Conservation (phyloP, 2,329 filamentous ascomycete species). For the Westerdykella ornata region DNA sequence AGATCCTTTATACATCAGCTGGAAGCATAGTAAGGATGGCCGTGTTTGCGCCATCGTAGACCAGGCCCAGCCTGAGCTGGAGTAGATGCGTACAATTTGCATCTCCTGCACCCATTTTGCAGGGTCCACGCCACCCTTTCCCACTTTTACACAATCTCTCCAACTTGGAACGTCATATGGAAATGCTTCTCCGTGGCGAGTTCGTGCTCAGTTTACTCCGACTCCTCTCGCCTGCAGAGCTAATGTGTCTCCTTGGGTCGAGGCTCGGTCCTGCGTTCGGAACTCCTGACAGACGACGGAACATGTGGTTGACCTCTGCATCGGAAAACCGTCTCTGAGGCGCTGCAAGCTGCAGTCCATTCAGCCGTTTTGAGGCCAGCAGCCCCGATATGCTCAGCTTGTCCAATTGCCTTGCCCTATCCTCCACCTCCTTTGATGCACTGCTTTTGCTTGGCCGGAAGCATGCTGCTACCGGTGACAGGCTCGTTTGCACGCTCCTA, state of each 20-base stretch:
- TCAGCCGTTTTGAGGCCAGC: constrained; percentile 10
- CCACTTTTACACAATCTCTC: not conserved
- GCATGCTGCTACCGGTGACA: constrained; percentile 13
- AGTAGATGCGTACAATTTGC: too few relatives aligned
- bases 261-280: not conserved
- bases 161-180: constrained; percentile 9
- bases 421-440: not conserved
- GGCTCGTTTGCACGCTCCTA: constrained; percentile 11
- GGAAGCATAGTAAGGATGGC: too few relatives aligned
- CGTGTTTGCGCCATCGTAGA: too few relatives aligned
- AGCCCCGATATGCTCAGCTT: constrained; percentile 19
- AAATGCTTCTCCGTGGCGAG: constrained; percentile 11
- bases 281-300: constrained; percentile 4
- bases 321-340: constrained; percentile 13
- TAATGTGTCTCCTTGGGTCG: not conserved
- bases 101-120: too few relatives aligned
- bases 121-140: too few relatives aligned
- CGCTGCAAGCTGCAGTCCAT: not conserved
- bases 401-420: constrained; percentile 6
- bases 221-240: too few relatives aligned
- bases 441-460: constrained; percentile 16
- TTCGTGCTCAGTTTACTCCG: not conserved
- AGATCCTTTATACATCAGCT: too few relatives aligned
- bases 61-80: too few relatives aligned
- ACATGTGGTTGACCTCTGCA: constrained; percentile 7